These are phyloP conservation scores for Seminavis robusta DNA, from an alignment of 108 stramenopile genomes.

Conservation along the genomic window DNA sequence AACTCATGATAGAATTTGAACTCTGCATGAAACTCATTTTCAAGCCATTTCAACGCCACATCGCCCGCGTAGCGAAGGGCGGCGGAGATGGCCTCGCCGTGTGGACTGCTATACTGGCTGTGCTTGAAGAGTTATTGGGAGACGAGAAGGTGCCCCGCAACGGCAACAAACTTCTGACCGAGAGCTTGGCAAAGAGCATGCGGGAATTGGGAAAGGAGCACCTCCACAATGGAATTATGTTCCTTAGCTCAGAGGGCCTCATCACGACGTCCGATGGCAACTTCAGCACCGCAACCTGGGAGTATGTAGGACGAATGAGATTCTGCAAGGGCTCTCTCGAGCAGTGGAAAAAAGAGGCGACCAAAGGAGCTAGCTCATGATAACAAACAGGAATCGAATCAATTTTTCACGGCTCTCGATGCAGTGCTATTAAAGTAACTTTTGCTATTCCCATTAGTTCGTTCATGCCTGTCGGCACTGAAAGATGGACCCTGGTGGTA, in stretches of 20 bases:
- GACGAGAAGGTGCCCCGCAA: slow-evolving; percentile 15
- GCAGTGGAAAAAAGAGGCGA: slow-evolving; percentile 65
- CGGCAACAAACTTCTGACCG: slow-evolving; percentile 2
- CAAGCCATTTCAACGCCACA: slow-evolving; percentile 79
- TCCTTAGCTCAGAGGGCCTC: slow-evolving; percentile 53
- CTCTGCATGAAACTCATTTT: slow-evolving; percentile 78
- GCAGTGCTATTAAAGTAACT: too few species aligned
- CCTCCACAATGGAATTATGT: slow-evolving; percentile 73
- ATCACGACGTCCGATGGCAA: slow-evolving; percentile 18
- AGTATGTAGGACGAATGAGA: slow-evolving; percentile 49
- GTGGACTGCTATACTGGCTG: slow-evolving; percentile 62
- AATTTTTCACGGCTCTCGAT: too few species aligned
- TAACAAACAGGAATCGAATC: too few species aligned
- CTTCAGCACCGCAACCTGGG: slow-evolving; percentile 41
- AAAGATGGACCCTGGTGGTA: too few species aligned
- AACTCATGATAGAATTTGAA: slow-evolving; percentile 71
- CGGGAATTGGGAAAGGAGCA: slow-evolving; percentile 73
- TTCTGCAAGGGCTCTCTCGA: slow-evolving; percentile 42
- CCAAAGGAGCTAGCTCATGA: too few species aligned
- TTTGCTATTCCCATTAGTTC: too few species aligned
- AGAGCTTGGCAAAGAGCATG: slow-evolving; percentile 25
- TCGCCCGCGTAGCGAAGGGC: slow-evolving; percentile 29
- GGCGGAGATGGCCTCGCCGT: slow-evolving; percentile 35
- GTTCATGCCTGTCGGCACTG: too few species aligned
- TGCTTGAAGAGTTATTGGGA: slow-evolving; percentile 60